Evolutionary conservation across 1,284 basidiomycete genomes (phyloP), one percentile per base, ranked within the genome.

Genomic region (Ustilago crameri): DNA sequence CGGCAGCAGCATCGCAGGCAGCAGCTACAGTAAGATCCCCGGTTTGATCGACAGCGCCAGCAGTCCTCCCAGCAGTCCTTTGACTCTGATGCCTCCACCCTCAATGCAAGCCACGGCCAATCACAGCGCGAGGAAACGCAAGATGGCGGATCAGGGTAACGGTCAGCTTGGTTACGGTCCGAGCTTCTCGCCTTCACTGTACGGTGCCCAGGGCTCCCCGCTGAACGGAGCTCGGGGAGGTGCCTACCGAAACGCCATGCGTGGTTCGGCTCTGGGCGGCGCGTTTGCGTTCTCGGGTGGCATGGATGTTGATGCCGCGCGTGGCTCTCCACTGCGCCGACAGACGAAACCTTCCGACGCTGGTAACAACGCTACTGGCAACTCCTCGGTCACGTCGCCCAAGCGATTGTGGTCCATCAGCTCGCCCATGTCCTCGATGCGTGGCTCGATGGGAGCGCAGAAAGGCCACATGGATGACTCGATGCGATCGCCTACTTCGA

Each of bases 61-160:
- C 68, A 78, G 75, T 38, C 78, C 78, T 12, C 77, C 70, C 2
- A 75, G 68, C 54, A 78, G 76, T 42, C 78, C 76, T 1, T 43
- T 67, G 26, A 67, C 63, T 37, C 53, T 74, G 51, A 78, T 78
- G 76, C 76, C 74, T 23, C 76, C 76, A 18, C 76, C 76, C 3
- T 68, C 76, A 34, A 57, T 65, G 53, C 58, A 61, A 41, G 61
- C 63, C 10, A 72, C 70, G 8, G 71, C 65, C 24, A 56, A 65
- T 30, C 74, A 76, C 61, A 76, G 74, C 32, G 74, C 74, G 14
- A 56, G 65, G 34, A 76, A 76, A 66, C 63, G 69, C 51, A 76
- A 76, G 62, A 43, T 74, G 58, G 70, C 70, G 4, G 64, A 59
- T 3, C 63, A 67, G 26, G 54, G 53, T 35, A 67, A 57, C n/a